These are phyloP conservation scores for Sindora glabra DNA, from an alignment of 306 rosid species.

Conservation along the genomic window DNA sequence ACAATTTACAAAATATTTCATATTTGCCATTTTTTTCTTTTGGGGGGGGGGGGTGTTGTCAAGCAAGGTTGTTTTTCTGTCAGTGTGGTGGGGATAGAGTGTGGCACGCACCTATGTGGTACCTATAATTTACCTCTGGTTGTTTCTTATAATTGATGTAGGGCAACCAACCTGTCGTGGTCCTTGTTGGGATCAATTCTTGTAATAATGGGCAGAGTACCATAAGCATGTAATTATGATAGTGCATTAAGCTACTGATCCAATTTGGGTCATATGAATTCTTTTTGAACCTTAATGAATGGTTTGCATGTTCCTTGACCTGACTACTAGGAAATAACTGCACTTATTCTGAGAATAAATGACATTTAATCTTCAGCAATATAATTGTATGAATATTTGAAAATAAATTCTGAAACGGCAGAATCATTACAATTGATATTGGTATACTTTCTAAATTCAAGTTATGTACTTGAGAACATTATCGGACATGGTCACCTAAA, in stretches of 20 bases:
- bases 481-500: conserved; percentile 4
- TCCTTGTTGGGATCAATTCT: conserved; percentile 3
- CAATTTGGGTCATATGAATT: not conserved
- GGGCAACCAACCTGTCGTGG: not conserved
- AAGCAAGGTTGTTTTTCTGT: not conserved
- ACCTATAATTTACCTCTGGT: not conserved
- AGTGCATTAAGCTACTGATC: not conserved
- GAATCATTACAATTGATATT: not conserved
- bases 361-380: not conserved
- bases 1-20: no score
- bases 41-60: no score
- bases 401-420: not conserved
- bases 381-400: not conserved
- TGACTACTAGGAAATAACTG: not conserved
- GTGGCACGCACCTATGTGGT: no score
- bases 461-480: not conserved
- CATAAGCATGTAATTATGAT: not conserved
- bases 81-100: not conserved
- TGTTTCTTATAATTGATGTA: not conserved
- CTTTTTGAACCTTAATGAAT: not conserved
- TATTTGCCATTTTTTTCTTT: no score
- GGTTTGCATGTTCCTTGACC: not conserved
- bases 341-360: not conserved
- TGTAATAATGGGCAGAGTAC: not conserved
- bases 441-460: not conserved